phyloP scores from a whole-genome alignment of 805 yeast species.

The Candida orba region DNA sequence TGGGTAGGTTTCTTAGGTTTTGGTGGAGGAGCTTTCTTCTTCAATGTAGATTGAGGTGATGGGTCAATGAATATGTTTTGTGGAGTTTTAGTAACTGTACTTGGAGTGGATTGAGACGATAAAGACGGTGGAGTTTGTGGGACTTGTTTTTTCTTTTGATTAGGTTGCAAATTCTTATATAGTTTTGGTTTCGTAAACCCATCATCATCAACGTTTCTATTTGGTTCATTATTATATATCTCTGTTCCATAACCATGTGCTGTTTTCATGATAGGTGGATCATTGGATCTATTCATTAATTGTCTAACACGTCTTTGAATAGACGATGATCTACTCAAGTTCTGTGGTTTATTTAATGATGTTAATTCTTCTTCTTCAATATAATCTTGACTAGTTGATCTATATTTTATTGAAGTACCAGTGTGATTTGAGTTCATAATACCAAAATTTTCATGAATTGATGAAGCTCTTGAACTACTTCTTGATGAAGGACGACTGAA shows the following conservation, averaged over 20 bases:
- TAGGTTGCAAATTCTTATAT: constrained; percentile 13
- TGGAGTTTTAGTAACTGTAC: constrained; percentile 19
- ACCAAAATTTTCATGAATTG: constrained; percentile 21
- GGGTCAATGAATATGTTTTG: constrained; percentile 2
- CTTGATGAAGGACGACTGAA: constrained; percentile 22
- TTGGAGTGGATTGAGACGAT: constrained; percentile 22
- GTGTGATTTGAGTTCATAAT: constrained; percentile 9
- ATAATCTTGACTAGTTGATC: constrained; percentile 18
- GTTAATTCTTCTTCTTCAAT: constrained; percentile 15
- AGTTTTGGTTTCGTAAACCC: constrained; percentile 22
- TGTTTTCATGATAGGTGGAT: constrained; percentile 45
- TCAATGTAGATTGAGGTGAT: constrained; percentile 15
- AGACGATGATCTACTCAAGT: constrained; percentile 16
- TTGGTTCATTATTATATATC: constrained; percentile 30
- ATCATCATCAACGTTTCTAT: constrained; percentile 15
- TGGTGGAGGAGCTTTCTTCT: constrained; percentile 41
- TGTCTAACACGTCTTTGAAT: constrained; percentile 25
- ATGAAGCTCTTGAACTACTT: constrained; percentile 22
- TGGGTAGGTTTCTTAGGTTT: constrained; percentile 60
- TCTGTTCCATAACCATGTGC: constrained; percentile 81
- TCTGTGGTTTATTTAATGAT: constrained; percentile 1
- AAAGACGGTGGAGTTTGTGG: constrained; percentile 23
- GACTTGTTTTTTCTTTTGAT: constrained; percentile 4
- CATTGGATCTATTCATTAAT: constrained; percentile 29
- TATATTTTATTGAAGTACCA: constrained; percentile 10